Evolutionary conservation across 768 basidiomycete genomes (phyloP).

Genomic region (Agrocybe praecox): DNA sequence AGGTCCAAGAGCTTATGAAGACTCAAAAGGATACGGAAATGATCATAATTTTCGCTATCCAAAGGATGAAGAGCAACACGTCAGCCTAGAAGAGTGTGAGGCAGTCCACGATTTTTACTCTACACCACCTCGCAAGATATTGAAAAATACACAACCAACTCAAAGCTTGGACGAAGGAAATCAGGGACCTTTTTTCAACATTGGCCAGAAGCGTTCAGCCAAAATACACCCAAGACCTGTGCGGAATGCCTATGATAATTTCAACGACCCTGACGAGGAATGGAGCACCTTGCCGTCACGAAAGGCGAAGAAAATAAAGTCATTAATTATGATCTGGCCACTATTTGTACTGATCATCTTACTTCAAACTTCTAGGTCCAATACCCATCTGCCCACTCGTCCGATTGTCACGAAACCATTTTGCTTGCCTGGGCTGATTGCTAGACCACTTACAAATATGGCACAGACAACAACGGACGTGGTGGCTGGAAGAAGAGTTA

Average conservation of each 20-base stretch:
- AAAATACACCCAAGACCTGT: not conserved
- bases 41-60: too few relatives aligned
- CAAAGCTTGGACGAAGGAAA: not conserved
- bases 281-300: constrained; percentile 39
- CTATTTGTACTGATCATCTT: not conserved
- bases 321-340: constrained; percentile 2
- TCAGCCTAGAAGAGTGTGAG: too few relatives aligned
- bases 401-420: constrained; percentile 14
- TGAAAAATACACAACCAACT: too few relatives aligned
- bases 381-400: not conserved
- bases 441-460: not conserved
- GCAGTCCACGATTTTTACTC: too few relatives aligned
- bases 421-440: constrained; percentile 17
- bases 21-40: too few relatives aligned
- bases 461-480: constrained; percentile 1
- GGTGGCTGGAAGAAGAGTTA: constrained; percentile 9
- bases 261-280: constrained; percentile 33
- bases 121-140: too few relatives aligned
- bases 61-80: too few relatives aligned
- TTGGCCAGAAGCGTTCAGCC: not conserved
- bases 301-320: constrained; percentile 31
- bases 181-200: not conserved
- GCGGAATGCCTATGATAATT: constrained; percentile 29
- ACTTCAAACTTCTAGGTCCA: not conserved
- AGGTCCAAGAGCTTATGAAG: too few relatives aligned